A percentile compares a stretch with the other conserved stretches of the same genome.
Conservation (phyloP, 2,329 filamentous ascomycete species). For the Trichoderma lentiforme region DNA sequence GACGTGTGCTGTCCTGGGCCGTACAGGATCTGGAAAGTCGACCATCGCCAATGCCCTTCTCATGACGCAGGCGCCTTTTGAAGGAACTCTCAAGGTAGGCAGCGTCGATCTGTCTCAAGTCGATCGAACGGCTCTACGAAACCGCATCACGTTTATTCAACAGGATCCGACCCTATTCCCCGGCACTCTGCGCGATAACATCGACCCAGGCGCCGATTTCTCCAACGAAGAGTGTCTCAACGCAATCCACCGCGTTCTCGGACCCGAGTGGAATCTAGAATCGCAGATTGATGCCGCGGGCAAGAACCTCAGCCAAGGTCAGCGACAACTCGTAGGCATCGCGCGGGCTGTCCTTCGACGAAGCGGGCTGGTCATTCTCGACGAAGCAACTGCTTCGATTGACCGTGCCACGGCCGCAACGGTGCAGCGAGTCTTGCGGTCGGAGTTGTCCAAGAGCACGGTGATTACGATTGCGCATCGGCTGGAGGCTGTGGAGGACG, state of each 20-base stretch:
- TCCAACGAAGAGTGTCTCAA: slow-evolving; percentile 49
- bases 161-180: slow-evolving; percentile 63
- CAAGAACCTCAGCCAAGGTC: slow-evolving; percentile 60
- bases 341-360: slow-evolving; percentile 57
- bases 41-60: slow-evolving; percentile 63
- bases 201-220: slow-evolving; percentile 64
- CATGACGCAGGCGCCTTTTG: slow-evolving; percentile 50
- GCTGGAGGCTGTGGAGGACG: slow-evolving; percentile 59
- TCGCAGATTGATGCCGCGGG: slow-evolving; percentile 57
- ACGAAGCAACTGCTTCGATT: slow-evolving; percentile 63
- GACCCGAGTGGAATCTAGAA: slow-evolving; percentile 44
- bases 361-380: slow-evolving; percentile 60
- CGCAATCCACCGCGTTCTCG: slow-evolving; percentile 59
- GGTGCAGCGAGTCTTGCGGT: slow-evolving; percentile 56
- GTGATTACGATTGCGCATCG: slow-evolving; percentile 67
- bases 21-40: slow-evolving; percentile 84
- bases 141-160: slow-evolving; percentile 60
- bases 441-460: slow-evolving; percentile 54
- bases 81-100: slow-evolving; percentile 54
- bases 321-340: slow-evolving; percentile 60
- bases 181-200: slow-evolving; percentile 57
- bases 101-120: slow-evolving; percentile 49
- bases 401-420: slow-evolving; percentile 56
- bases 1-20: slow-evolving; percentile 68
- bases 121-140: slow-evolving; percentile 53